Base-by-base conservation (phyloP, 108 stramenopile species). In the Cyclotella kingstonii region DNA sequence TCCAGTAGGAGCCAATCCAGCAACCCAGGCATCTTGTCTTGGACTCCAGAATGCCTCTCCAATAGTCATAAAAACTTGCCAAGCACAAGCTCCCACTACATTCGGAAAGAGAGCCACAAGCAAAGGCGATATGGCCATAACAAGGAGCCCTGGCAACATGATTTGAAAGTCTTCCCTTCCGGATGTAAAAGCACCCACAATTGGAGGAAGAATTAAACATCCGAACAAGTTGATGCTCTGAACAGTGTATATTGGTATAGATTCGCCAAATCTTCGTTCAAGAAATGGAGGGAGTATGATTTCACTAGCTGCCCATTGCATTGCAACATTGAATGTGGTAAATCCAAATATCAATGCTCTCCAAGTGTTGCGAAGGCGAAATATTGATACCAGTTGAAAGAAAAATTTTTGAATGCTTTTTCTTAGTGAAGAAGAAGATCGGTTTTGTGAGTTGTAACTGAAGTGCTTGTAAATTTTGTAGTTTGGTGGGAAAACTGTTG, bases 21-120 rank as follows among this genome's bases (percentile, higher is more conserved):
- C 62, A 3, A 57, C 51, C 76, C 76, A 77, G 0, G 67, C 43
- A 28, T 43, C 42, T 42, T 63, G 62, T 2, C 77, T 51, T 2
- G 77, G 77, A 30, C 55, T 55, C 77, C 77, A 78, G 12, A 78
- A 30, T 3, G 73, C 66, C 43, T 78, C 70, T 14, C 77, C 77
- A 5, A 60, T 33, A 6, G 77, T 78, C 70, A 78, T 49, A 27
- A 71, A 46, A 31, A 72, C 59, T 43, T 73, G 71, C 77, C 77
- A 78, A 10, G 41, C 41, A 43, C 60, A 67, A 15, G 77, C 66
- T 29, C 77, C 60, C 3, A 39, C 10, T 18, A 62, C 36, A 25
- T 27, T 62, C 5, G 60, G 60, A 6, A 17, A 62, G 1, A 62
- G 30, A 2, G 43, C 60, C 44, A 62, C 18, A 21, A 62, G 36